Conservation (phyloP, 169 alveolate genomes). For the Theileria orientalis region DNA sequence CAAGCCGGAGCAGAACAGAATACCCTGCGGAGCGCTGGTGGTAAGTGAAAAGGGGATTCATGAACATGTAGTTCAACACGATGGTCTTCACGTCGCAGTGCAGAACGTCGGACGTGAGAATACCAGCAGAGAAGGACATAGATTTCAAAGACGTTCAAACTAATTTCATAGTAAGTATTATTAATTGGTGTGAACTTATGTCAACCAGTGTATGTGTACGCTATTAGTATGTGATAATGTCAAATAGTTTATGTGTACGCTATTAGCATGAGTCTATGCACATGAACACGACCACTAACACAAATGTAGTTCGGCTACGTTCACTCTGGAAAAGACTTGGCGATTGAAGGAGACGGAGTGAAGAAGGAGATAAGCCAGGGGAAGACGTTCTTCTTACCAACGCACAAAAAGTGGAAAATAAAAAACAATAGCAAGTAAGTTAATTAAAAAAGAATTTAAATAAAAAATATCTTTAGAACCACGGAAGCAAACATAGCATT, state of each 20-base stretch:
- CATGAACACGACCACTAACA: no score
- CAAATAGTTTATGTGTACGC: no score
- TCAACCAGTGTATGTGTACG: no score
- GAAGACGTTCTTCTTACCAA: conserved; percentile 50
- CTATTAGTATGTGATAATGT: no score
- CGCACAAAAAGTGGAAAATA: conserved; percentile 43
- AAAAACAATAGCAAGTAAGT: conserved; percentile 44
- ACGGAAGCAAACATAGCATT: conserved; percentile 6
- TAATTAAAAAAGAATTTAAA: conserved; percentile 23
- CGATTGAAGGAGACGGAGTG: conserved; percentile 24
- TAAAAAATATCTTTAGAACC: not conserved
- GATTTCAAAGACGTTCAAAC: conserved; percentile 45
- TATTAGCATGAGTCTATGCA: no score
- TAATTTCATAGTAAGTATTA: conserved; percentile 43
- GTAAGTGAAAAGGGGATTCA: not conserved
- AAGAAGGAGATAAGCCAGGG: conserved; percentile 7
- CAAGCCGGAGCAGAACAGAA: conserved; percentile 11
- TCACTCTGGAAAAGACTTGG: conserved; percentile 31
- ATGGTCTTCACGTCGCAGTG: conserved; percentile 44
- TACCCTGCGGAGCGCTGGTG: not conserved
- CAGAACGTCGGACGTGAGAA: conserved; percentile 46
- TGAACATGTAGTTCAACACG: conserved; percentile 22
- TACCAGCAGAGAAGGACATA: conserved; percentile 30
- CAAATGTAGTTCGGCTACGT: conserved; percentile 58
- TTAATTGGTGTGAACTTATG: no score